A percentile compares a stretch with the other conserved stretches of the same genome.
phyloP scores from a whole-genome alignment of 73 alveolate genomes.

The Stentor coeruleus region DNA sequence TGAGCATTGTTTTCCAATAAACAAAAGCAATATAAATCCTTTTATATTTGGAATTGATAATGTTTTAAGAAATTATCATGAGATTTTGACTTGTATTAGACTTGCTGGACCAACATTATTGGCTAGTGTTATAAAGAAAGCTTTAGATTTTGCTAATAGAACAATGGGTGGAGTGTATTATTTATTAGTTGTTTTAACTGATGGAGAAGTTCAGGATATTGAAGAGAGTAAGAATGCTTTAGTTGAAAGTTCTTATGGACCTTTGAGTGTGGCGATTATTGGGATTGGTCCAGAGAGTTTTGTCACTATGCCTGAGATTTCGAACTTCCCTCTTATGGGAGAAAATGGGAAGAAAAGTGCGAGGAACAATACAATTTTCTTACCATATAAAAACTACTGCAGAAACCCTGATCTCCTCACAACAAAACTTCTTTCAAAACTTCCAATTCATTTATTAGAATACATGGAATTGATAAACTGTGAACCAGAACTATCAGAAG shows the following conservation, averaged over 20 bases:
- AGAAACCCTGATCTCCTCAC: too few relatives aligned
- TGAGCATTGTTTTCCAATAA: slow-evolving; percentile 58
- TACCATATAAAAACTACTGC: too few relatives aligned
- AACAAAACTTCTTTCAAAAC: too few relatives aligned
- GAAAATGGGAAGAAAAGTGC: not conserved
- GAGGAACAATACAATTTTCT: not conserved
- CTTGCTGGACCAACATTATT: slow-evolving; percentile 71
- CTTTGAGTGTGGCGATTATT: slow-evolving; percentile 85
- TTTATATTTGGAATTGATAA: slow-evolving; percentile 48
- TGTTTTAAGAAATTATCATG: slow-evolving; percentile 42
- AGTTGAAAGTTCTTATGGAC: slow-evolving; percentile 56
- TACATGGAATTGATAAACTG: too few relatives aligned
- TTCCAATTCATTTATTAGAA: too few relatives aligned
- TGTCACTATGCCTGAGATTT: slow-evolving; percentile 53
- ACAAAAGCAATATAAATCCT: slow-evolving; percentile 44
- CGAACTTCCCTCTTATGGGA: not conserved
- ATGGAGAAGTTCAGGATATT: slow-evolving; percentile 89
- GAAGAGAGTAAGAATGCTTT: slow-evolving; percentile 50
- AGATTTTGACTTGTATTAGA: slow-evolving; percentile 30
- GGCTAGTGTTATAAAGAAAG: slow-evolving; percentile 43
- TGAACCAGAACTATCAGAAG: too few relatives aligned
- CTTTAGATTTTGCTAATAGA: not conserved
- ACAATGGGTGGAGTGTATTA: slow-evolving; percentile 43
- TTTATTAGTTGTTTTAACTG: slow-evolving; percentile 77
- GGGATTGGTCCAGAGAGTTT: slow-evolving; percentile 91